A percentile compares a stretch with the other conserved stretches of the same genome.
Evolutionary conservation across 345 rosid genomes (phyloP).

Genomic region (Pistacia vera): DNA sequence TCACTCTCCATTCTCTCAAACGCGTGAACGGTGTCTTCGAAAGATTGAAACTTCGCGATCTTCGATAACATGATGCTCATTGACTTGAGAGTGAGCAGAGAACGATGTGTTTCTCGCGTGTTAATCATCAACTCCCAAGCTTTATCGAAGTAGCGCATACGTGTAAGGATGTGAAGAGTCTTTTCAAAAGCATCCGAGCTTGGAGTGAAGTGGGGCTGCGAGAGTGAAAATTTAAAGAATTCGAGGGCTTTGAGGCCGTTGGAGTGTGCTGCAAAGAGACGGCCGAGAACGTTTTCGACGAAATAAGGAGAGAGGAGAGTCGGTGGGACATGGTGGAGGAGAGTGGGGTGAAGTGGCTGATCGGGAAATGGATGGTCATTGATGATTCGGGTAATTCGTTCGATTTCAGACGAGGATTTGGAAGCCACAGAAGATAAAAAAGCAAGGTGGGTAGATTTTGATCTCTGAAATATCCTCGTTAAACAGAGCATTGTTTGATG

Average conservation of each 20-base stretch:
- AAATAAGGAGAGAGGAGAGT: slow-evolving; percentile 37
- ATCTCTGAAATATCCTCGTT: too few species aligned
- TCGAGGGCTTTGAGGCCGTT: slow-evolving; percentile 91
- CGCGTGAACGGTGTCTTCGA: slow-evolving; percentile 70
- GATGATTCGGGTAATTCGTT: slow-evolving; percentile 56
- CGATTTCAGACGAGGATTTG: slow-evolving; percentile 38
- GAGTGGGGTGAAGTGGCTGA: slow-evolving; percentile 53
- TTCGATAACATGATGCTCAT: slow-evolving; percentile 81
- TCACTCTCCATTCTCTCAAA: slow-evolving; percentile 64
- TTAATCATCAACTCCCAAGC: slow-evolving; percentile 84
- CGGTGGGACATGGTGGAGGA: slow-evolving; percentile 42
- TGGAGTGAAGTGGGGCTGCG: slow-evolving; percentile 40
- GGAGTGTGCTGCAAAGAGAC: slow-evolving; percentile 82
- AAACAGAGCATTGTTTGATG: slow-evolving; percentile 1
- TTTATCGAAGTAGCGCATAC: slow-evolving; percentile 85
- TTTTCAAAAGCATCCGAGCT: slow-evolving; percentile 73
- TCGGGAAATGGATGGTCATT: slow-evolving; percentile 78
- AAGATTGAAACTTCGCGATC: slow-evolving; percentile 66
- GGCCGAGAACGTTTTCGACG: slow-evolving; percentile 75
- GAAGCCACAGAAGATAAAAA: slow-evolving; percentile 13
- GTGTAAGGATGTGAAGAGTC: slow-evolving; percentile 74
- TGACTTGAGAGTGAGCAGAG: slow-evolving; percentile 61
- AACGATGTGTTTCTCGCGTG: slow-evolving; percentile 39
- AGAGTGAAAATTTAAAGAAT: slow-evolving; percentile 58
- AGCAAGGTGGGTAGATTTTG: background rate